phyloP scores from a whole-genome alignment of 345 rosid species.

The Rhodamnia rubescens region DNA sequence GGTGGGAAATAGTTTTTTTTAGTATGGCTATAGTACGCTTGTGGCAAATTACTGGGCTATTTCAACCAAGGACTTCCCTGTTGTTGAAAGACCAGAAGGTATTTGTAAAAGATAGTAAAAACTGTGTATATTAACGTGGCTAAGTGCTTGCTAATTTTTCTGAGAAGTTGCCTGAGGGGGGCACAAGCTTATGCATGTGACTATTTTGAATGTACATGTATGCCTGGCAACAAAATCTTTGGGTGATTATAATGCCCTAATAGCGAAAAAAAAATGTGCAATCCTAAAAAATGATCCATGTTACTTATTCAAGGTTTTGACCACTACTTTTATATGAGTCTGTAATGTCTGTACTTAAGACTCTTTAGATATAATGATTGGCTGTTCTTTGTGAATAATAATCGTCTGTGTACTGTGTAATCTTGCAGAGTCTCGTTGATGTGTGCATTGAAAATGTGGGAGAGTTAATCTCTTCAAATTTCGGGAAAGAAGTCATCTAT shows the following conservation, averaged over 20 bases:
- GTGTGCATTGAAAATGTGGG: conserved; percentile 52
- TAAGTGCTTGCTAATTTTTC: not conserved
- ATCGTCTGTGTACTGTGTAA: not conserved
- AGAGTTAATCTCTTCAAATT: conserved; percentile 61
- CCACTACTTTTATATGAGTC: not conserved
- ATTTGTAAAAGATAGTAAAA: not conserved
- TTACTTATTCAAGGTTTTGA: not conserved
- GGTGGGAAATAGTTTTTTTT: not conserved
- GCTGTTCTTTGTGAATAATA: not conserved
- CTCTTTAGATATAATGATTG: not conserved
- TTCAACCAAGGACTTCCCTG: not conserved
- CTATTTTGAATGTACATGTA: too few relatives aligned
- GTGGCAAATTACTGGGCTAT: not conserved
- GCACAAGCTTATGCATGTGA: not conserved
- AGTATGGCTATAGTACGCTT: not conserved
- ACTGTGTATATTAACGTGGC: not conserved
- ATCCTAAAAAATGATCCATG: not conserved
- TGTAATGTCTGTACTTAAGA: not conserved
- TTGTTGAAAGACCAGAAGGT: not conserved
- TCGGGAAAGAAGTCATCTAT: conserved; percentile 67
- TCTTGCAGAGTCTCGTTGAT: conserved; percentile 62
- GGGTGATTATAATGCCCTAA: not conserved
- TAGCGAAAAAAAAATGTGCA: not conserved
- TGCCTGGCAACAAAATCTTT: not conserved
- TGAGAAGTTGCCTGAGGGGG: not conserved